phyloP scores from a whole-genome alignment of 1,139 yeast species.

The Geotrichum australiense region DNA sequence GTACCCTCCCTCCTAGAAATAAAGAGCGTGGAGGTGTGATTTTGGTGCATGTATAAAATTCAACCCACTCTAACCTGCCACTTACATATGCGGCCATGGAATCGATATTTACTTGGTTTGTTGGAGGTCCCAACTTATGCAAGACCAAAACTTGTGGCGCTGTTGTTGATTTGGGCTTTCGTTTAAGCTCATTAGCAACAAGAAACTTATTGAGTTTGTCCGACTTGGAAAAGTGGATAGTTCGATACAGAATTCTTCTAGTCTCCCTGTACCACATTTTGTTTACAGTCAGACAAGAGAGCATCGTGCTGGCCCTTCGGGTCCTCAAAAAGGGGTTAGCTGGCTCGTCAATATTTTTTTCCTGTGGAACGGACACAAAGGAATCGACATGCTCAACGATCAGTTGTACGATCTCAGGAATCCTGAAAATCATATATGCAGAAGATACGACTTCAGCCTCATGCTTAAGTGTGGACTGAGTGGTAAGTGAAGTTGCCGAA shows the following conservation, averaged over 20 bases:
- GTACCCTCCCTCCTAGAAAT: conserved; percentile 40
- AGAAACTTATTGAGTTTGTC: conserved; percentile 28
- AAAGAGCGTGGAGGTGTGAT: conserved; percentile 51
- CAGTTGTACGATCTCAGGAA: conserved; percentile 67
- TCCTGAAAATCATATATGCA: conserved; percentile 21
- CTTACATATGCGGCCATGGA: conserved; percentile 38
- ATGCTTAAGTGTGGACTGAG: too few species aligned
- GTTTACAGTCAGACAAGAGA: conserved; percentile 56
- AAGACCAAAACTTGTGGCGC: conserved; percentile 40
- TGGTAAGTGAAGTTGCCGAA: background rate
- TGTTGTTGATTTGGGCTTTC: conserved; percentile 7
- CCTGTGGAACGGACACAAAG: conserved; percentile 48
- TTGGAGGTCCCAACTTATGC: conserved; percentile 43
- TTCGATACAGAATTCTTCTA: conserved; percentile 46
- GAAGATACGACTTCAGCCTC: background rate
- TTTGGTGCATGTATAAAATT: conserved; percentile 76
- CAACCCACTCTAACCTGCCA: conserved; percentile 55
- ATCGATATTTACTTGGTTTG: conserved; percentile 41
- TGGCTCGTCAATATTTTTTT: conserved; percentile 23
- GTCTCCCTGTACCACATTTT: conserved; percentile 57
- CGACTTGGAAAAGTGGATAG: conserved; percentile 49
- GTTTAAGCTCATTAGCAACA: conserved; percentile 21
- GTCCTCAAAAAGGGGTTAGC: background rate
- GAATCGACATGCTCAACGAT: conserved; percentile 56
- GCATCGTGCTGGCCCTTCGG: conserved; percentile 7